Evolutionary conservation across 2,329 filamentous ascomycete species (phyloP), one percentile per base, ranked within the genome.

Genomic region (Blumeriella jaapii): DNA sequence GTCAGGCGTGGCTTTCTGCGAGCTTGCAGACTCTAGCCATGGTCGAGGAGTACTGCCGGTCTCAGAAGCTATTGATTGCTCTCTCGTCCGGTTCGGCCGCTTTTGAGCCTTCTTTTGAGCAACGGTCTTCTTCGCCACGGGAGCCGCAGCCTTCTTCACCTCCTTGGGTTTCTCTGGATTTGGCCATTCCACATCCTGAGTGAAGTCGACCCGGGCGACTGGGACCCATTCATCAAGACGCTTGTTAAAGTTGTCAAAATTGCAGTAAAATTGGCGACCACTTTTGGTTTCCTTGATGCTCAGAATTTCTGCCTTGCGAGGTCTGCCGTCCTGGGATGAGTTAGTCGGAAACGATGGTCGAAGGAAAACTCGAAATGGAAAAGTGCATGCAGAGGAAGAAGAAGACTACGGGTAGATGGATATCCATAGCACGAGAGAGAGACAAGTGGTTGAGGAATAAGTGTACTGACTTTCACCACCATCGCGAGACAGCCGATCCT

Each of bases 121-220:
- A 13, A 46, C 40, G 5, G 48, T 48, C 31, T 55, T 56, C 37
- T 42, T 74, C 62, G 39, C 61, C 51, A 35, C 67, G 4, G 59
- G 57, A 57, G 7, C 57, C 58, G 60, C 68, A 12, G 71, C 69
- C 46, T 83, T 78, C 61, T 93, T 93, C 50, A 74, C 75, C 15
- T 78, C 74, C 52, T 94, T 93, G 1, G 78, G 69, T 53, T 78
- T 79, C 47, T 78, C 74, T 7, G 86, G 84, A 41, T 78, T 80
- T 13, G 91, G 91, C 87, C 91, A 98, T 62, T 98, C 91, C 36
- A 98, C 91, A 51, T 95, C 87, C 48, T 85, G 78, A 1, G 71
- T 67, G 39, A 98, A 78, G 57, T 96, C 85, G 47, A 98, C 84
- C 22, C 91, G 74, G 22, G 74, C 68, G 18, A 81, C 72, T 2